Conservation (phyloP, 2,329 filamentous ascomycete species). For the Tothia fuscella region DNA sequence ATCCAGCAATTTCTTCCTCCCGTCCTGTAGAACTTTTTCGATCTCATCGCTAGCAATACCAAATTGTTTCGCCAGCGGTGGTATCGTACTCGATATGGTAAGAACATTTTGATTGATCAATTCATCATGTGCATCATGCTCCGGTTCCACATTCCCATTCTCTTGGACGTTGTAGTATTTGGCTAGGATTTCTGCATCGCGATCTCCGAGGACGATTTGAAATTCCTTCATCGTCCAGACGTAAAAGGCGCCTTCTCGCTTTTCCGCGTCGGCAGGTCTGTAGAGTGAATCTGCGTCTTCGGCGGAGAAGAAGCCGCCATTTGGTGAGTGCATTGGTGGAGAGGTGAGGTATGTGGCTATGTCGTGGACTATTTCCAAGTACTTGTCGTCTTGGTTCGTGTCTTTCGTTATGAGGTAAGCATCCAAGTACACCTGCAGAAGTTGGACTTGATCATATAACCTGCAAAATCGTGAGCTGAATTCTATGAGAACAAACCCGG, state of each 20-base stretch:
- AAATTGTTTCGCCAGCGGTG: constrained; percentile 63
- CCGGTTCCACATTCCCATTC: constrained; percentile 73
- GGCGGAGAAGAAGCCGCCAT: constrained; percentile 73
- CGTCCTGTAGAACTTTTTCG: constrained; percentile 51
- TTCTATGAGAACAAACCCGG: neutral
- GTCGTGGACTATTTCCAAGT: constrained; percentile 68
- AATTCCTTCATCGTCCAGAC: constrained; percentile 88
- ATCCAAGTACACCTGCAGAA: constrained; percentile 74
- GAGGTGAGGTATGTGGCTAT: constrained; percentile 77
- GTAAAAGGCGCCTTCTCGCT: constrained; percentile 86
- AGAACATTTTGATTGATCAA: constrained; percentile 91
- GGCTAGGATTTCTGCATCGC: constrained; percentile 60
- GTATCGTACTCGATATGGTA: constrained; percentile 53
- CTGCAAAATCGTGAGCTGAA: constrained; percentile 13
- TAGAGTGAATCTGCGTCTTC: constrained; percentile 83
- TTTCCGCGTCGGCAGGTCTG: constrained; percentile 61
- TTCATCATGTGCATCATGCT: constrained; percentile 82
- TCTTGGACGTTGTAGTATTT: constrained; percentile 74
- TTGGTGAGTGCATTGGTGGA: constrained; percentile 50
- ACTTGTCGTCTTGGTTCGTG: constrained; percentile 38
- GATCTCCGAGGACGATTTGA: constrained; percentile 57
- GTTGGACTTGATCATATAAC: constrained; percentile 79
- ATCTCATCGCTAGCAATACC: constrained; percentile 59
- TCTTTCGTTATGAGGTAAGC: constrained; percentile 62
- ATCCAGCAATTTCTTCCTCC: constrained; percentile 54